Evolutionary conservation across 2,329 filamentous ascomycete genomes (phyloP), one percentile per base, ranked within the genome.

Genomic region (Immersiporthe knoxdaviesiana): DNA sequence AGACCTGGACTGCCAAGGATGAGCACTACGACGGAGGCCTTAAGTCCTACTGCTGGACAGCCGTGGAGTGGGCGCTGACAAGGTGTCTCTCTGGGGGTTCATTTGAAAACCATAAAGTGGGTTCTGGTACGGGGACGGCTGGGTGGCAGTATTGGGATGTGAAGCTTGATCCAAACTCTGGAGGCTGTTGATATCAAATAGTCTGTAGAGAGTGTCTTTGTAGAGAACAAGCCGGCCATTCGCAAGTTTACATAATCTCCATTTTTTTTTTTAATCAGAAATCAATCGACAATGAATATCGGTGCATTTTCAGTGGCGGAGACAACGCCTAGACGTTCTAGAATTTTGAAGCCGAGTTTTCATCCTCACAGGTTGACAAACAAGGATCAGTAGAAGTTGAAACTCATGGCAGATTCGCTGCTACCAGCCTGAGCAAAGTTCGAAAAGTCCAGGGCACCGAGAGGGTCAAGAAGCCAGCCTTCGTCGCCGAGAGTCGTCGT

Each of bases 361-460:
- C 11, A 54, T 10, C 24, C 50, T 54, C n/a, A n/a, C 21, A 50
- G 14, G 24, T 18, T 18, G 14, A 4, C 8, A 30, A 3, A n/a
- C 16, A 2, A 30, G 16, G 32, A 3, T 71, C 44, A 72, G 30
- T 60, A 68, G 12, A 71, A 69, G 11, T 66, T 58, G 35, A 72
- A 71, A 14, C 67, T 65, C n/a, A 71, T 63, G 1, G 64, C 56
- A 67, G 69, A 72, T 27, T 73, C 72, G 21, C 58, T 65, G 39
- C 60, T 72, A 21, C 65, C 70, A 62, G 66, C 66, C 66, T 73
- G 70, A 8, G 71, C 72, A 58, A 73, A 73, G 27, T 73, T 74
- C 18, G 70, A 73, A n/a, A 74, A 73, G 47, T 72, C 72, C 11
- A 73, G 27, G 1, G 71, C 70, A 16, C 68, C 68, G 21, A 73